Evolutionary conservation across 352 stramenopile genomes (phyloP).

Genomic region (Phytophthora boehmeriae): DNA sequence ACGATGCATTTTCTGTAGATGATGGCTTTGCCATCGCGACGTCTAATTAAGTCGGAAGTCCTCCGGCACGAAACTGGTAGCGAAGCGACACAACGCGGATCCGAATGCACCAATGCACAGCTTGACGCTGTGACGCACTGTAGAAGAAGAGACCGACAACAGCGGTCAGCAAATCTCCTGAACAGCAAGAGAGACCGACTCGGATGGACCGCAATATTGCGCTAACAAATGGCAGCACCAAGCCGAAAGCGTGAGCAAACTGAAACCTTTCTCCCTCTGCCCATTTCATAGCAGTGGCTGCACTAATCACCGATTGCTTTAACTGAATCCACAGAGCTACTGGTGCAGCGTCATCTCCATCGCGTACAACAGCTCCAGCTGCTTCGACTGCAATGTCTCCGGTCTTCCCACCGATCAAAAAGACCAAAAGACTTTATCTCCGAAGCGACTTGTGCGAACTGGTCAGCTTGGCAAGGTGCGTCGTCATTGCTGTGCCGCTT

Average conservation of each 20-base stretch:
- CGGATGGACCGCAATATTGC: slow-evolving; percentile 21
- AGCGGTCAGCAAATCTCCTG: neutral
- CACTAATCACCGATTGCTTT: neutral
- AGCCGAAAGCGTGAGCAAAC: slow-evolving; percentile 24
- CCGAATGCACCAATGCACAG: slow-evolving; percentile 17
- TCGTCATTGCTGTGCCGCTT: neutral
- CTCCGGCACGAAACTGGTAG: slow-evolving; percentile 12
- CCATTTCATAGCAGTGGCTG: too few relatives aligned
- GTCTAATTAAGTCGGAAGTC: slow-evolving; percentile 18
- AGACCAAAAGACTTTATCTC: slow-evolving; percentile 16
- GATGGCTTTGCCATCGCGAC: neutral
- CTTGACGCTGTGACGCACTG: slow-evolving; percentile 3
- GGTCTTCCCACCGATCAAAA: slow-evolving; percentile 36
- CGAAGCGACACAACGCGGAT: slow-evolving; percentile 22
- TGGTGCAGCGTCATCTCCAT: slow-evolving; percentile 10
- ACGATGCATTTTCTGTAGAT: neutral
- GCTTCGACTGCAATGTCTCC: slow-evolving; percentile 9
- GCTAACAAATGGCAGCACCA: slow-evolving; percentile 17
- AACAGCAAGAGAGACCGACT: neutral
- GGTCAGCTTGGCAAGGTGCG: slow-evolving; percentile 23
- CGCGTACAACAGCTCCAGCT: slow-evolving; percentile 5
- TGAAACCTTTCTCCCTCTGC: too few relatives aligned
- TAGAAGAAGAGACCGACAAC: slow-evolving; percentile 5
- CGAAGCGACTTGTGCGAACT: slow-evolving; percentile 15
- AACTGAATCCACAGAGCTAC: neutral